phyloP scores from a whole-genome alignment of 2,329 filamentous ascomycete genomes.

The Epichloe uncinata region DNA sequence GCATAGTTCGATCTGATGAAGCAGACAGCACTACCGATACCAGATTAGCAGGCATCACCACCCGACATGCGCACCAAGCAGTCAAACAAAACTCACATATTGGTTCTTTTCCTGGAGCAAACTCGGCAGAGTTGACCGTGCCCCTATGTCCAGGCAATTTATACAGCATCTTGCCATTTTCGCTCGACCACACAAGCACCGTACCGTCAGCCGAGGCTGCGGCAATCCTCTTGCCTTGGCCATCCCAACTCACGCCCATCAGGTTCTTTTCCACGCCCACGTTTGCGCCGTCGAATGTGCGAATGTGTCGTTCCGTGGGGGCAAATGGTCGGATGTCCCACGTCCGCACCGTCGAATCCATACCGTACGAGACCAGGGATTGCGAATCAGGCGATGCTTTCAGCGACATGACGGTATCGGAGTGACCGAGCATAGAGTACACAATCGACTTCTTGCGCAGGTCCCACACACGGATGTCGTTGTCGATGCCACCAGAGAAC shows the following conservation, averaged over 20 bases:
- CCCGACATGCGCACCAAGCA: neutral
- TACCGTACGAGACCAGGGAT: slow-evolving; percentile 77
- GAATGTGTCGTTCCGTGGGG: slow-evolving; percentile 69
- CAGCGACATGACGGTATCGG: slow-evolving; percentile 82
- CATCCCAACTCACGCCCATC: slow-evolving; percentile 80
- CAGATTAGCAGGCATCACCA: slow-evolving; percentile 19
- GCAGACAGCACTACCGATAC: slow-evolving; percentile 60
- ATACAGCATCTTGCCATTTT: slow-evolving; percentile 81
- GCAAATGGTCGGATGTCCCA: slow-evolving; percentile 97
- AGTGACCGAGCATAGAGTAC: slow-evolving; percentile 80
- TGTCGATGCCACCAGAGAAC: slow-evolving; percentile 89
- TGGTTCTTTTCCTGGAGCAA: slow-evolving; percentile 72
- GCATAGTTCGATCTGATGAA: slow-evolving; percentile 75
- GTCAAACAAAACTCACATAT: slow-evolving; percentile 53
- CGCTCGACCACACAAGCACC: slow-evolving; percentile 79
- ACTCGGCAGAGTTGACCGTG: slow-evolving; percentile 87
- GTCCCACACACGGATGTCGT: slow-evolving; percentile 96
- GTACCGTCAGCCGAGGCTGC: slow-evolving; percentile 84
- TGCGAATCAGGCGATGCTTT: slow-evolving; percentile 89
- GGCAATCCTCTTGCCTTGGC: slow-evolving; percentile 71
- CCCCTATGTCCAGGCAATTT: slow-evolving; percentile 94
- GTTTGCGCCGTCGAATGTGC: slow-evolving; percentile 85
- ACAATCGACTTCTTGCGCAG: slow-evolving; percentile 79
- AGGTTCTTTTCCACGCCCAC: slow-evolving; percentile 84
- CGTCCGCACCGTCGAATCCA: slow-evolving; percentile 85